A percentile compares a stretch with the other conserved stretches of the same genome.
phyloP scores from a whole-genome alignment of 495 filamentous ascomycete species.

The Penicillium alfredii region DNA sequence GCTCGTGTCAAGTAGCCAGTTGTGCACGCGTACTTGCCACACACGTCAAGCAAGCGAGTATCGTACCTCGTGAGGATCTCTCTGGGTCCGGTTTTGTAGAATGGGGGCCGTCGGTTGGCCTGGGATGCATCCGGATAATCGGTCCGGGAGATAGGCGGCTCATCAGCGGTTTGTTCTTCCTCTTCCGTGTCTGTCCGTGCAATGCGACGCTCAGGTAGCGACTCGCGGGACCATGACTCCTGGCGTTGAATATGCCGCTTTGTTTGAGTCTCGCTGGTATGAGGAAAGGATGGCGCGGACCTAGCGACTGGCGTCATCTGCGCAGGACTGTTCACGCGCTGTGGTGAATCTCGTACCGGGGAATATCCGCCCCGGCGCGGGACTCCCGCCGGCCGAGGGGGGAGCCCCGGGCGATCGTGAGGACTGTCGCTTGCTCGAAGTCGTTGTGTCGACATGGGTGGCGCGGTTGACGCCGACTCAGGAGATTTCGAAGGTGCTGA shows the following conservation, averaged over 20 bases:
- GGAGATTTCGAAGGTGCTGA: constrained; percentile 13
- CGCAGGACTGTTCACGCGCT: constrained; percentile 9
- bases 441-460: constrained; percentile 24
- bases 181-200: constrained; percentile 23
- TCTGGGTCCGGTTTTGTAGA: constrained; percentile 57
- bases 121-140: constrained; percentile 82
- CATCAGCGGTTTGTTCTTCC: constrained; percentile 29
- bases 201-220: constrained; percentile 18
- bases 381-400: constrained; percentile 40
- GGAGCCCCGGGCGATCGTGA: constrained; percentile 55
- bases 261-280: constrained; percentile 9
- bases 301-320: constrained; percentile 16
- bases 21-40: constrained; percentile 81
- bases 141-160: constrained; percentile 25
- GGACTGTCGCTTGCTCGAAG: constrained; percentile 30
- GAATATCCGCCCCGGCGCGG: constrained; percentile 23
- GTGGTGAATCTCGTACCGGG: constrained; percentile 26
- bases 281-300: constrained; percentile 10
- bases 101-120: constrained; percentile 77
- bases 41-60: constrained; percentile 76
- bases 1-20: constrained; percentile 76
- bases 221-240: constrained; percentile 30
- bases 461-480: constrained; percentile 19
- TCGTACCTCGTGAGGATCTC: constrained; percentile 83
- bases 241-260: constrained; percentile 22